Evolutionary conservation across 2,329 filamentous ascomycete species (phyloP), one percentile per base, ranked within the genome.

Genomic region (Diaporthe australafricana): DNA sequence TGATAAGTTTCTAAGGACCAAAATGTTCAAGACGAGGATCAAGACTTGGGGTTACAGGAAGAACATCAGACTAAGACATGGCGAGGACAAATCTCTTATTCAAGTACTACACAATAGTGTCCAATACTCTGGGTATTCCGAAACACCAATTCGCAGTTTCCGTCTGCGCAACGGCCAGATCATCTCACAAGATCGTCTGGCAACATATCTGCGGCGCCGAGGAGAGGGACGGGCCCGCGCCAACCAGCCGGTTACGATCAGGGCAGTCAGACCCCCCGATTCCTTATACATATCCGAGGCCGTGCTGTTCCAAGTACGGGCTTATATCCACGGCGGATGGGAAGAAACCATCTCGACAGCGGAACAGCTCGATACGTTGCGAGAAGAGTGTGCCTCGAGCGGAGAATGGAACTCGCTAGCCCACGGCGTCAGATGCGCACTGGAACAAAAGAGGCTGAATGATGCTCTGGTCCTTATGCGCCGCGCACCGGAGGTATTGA

Each of bases 1-100:
- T 63, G 40, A 63, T 6, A 22, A 22, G 6, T 47, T 2, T 16
- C 20, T n/a, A 27, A 71, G 70, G n/a, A n/a, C 55, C 17, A 72
- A 72, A 40, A 69, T 69, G 55, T 72, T 69, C 47, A 72, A 72
- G 48, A 50, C 27, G 12, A 52, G 56, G 17, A 27, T 72, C 9
- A 62, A 47, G 27, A 17, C 17, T 7, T 69, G 65, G 65, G 65
- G 65, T 1, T 62, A 40, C 11, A 68, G 48, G 12, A 72, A 72
- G 55, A 69, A 72, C 27, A 72, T 72, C 25, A 67, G 56, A 7
- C 65, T 72, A 3, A 22, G 27, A 27, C 1, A 17, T 5, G 45
- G 32, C 16, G 53, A 72, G 27, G 70, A 69, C 16, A 22, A 69
- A 30, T n/a, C 12, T 6, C 20, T 63, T 1, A 35, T 47, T 35